These are phyloP conservation scores for Ascomycota sp. DNA, from an alignment of 2,329 filamentous ascomycete genomes.

Conservation along the genomic window DNA sequence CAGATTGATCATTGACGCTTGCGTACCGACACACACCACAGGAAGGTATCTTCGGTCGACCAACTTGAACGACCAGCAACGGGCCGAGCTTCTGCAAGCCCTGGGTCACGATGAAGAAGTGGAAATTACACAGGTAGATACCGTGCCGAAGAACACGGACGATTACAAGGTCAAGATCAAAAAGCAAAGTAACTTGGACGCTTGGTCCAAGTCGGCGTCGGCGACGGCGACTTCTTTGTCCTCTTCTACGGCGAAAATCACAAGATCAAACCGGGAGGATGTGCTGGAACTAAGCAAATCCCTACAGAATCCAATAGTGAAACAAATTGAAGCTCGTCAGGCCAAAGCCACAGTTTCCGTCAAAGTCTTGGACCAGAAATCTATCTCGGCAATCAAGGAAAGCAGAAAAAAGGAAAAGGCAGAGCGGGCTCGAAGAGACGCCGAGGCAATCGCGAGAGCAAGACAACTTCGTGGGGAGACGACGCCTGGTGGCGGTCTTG, in stretches of 20 bases:
- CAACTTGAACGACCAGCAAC: constrained; percentile 63
- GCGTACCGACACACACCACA: constrained; percentile 32
- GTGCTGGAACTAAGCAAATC: constrained; percentile 24
- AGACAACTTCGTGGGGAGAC: constrained; percentile 23
- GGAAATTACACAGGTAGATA: constrained; percentile 22
- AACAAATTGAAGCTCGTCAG: constrained; percentile 21
- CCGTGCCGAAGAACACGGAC: constrained; percentile 8
- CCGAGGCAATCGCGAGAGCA: constrained; percentile 48
- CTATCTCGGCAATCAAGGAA: constrained; percentile 35
- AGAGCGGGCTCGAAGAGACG: constrained; percentile 52
- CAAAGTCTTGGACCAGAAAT: constrained; percentile 15
- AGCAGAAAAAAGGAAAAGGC: constrained; percentile 57
- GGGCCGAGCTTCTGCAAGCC: constrained; percentile 56
- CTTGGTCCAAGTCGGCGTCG: constrained; percentile 34
- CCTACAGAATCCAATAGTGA: constrained; percentile 25
- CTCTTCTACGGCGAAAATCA: no score
- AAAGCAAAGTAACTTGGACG: constrained; percentile 40
- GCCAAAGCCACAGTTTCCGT: constrained; percentile 4
- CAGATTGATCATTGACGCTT: constrained; percentile 43
- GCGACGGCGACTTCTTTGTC: constrained; percentile 6
- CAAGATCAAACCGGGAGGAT: constrained; percentile 23
- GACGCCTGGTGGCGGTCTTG: constrained; percentile 52
- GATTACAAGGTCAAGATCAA: constrained; percentile 18
- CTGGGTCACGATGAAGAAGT: constrained; percentile 37
- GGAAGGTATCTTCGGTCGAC: constrained; percentile 45